These are phyloP conservation scores for Aurinia saxatilis DNA, from an alignment of 345 rosid genomes.

Conservation along the genomic window DNA sequence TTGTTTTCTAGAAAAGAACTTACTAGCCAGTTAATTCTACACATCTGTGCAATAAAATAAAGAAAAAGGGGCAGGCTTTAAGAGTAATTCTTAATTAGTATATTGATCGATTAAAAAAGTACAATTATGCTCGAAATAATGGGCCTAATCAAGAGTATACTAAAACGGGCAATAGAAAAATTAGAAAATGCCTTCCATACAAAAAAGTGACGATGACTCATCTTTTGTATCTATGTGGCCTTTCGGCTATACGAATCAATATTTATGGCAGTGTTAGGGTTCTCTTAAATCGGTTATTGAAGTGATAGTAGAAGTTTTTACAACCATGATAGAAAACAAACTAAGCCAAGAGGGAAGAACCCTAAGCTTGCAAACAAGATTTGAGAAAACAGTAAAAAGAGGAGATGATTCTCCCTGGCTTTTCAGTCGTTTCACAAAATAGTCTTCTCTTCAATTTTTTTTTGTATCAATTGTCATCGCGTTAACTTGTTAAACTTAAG, in stretches of 20 bases:
- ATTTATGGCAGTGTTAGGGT: constrained; percentile 30
- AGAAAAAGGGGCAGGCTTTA: constrained; percentile 3
- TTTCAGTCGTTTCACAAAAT: too few species aligned
- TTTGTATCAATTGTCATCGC: too few species aligned
- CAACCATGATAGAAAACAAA: too few species aligned
- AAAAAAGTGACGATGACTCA: constrained; percentile 28
- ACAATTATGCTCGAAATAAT: constrained; percentile 15
- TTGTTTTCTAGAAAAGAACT: constrained; percentile 9
- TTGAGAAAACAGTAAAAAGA: too few species aligned
- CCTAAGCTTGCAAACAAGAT: too few species aligned
- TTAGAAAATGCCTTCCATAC: constrained; percentile 24
- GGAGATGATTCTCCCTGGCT: too few species aligned
- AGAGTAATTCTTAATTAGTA: constrained; percentile 6
- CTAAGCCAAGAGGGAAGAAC: too few species aligned
- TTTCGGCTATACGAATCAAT: constrained; percentile 23
- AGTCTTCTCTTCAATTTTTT: too few species aligned
- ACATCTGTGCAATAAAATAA: constrained; percentile 23
- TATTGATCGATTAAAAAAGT: not conserved
- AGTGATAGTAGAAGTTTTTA: too few species aligned
- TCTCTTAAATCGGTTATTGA: constrained; percentile 33
- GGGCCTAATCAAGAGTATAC: constrained; percentile 39
- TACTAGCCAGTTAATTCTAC: constrained; percentile 11
- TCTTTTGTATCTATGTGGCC: constrained; percentile 16
- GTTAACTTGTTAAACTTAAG: too few species aligned
- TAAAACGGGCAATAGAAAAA: constrained; percentile 34